Percentiles rank a stretch among this genome's conserved stretches.
Evolutionary conservation across 2,329 filamentous ascomycete genomes (phyloP).

Genomic region (Fusarium sp.): DNA sequence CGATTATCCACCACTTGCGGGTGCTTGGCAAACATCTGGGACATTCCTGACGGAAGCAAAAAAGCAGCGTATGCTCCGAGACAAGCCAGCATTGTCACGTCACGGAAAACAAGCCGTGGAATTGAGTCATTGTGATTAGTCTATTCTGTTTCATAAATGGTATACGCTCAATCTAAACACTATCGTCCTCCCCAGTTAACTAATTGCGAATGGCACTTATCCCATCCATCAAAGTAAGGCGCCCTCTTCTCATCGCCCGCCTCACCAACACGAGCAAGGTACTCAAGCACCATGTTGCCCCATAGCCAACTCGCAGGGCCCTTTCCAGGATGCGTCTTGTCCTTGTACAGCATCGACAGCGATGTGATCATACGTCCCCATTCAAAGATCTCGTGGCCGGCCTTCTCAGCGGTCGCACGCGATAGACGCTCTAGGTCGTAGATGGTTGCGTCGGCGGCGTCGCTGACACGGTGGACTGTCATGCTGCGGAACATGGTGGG

Average conservation of each 20-base stretch:
- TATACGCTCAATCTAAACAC: not conserved
- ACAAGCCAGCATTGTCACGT: too few relatives aligned
- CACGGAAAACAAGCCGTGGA: too few relatives aligned
- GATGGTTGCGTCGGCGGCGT: constrained; percentile 30
- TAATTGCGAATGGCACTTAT: constrained; percentile 35
- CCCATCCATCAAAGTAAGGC: constrained; percentile 41
- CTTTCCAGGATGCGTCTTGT: constrained; percentile 40
- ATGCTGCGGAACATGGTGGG: constrained; percentile 39
- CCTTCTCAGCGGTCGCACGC: constrained; percentile 36
- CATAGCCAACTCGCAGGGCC: constrained; percentile 45
- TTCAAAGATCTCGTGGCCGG: constrained; percentile 40
- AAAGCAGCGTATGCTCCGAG: too few relatives aligned
- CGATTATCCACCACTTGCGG: too few relatives aligned
- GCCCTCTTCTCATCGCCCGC: constrained; percentile 26
- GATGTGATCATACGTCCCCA: constrained; percentile 39
- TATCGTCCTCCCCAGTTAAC: constrained; percentile 39
- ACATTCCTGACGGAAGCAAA: too few relatives aligned
- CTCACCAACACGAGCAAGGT: constrained; percentile 32
- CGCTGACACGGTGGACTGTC: constrained; percentile 39
- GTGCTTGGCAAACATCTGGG: too few relatives aligned
- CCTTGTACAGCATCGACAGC: constrained; percentile 43
- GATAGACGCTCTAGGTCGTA: constrained; percentile 40
- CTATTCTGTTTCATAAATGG: constrained; percentile 14
- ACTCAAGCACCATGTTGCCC: constrained; percentile 43
- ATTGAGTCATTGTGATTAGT: constrained; percentile 3